Base-by-base conservation (phyloP, 2,329 filamentous ascomycete genomes). In the Claviceps monticola region DNA sequence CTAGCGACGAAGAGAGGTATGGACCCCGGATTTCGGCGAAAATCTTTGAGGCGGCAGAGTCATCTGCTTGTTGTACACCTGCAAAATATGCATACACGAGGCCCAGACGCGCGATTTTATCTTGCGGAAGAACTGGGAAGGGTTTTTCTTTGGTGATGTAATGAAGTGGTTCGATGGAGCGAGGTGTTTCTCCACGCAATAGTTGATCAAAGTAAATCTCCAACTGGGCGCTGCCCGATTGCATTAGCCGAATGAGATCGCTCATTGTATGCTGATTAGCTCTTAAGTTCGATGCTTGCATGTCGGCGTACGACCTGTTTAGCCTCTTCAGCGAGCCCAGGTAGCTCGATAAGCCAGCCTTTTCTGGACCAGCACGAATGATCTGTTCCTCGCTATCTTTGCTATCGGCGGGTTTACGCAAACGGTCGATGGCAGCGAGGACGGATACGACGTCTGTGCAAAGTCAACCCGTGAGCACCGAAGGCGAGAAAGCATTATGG, bases 371-470 rank as follows among this genome's bases (percentile, higher is more conserved):
- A 57, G 83, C 80, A 51, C 88, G 83, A 62, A 98, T 90, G 56
- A 96, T 89, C 51, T 84, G 82, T 68, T 98, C 93, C 67, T 98
- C 93, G 56, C 86, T 82, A 59, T 86, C 88, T 63, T 93, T 91
- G 64, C 89, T 88, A 65, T 97, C 89, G 55, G 90, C 82, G n/a
- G 93, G 91, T 61, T 94, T 86, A 59, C 88, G 83, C 42, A 97
- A 76, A 56, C 84, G 82, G 56, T 95, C 89, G 59, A 98, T 97
- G 17, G 90, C 88, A 56, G 83, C 77, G 54, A 95, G 80, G 38
- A 96, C 82, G 55, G 80, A 78, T 63, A 97, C 90, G 60, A 97
- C 86, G 64, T 98, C 84, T 87, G 60, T 38, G 23, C 39, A 21
- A 39, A 37, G 52, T 60, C 52, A 62, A 59, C 41, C 26, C n/a